Conservation (phyloP, 169 alveolate genomes). For the Cytauxzoon felis region DNA sequence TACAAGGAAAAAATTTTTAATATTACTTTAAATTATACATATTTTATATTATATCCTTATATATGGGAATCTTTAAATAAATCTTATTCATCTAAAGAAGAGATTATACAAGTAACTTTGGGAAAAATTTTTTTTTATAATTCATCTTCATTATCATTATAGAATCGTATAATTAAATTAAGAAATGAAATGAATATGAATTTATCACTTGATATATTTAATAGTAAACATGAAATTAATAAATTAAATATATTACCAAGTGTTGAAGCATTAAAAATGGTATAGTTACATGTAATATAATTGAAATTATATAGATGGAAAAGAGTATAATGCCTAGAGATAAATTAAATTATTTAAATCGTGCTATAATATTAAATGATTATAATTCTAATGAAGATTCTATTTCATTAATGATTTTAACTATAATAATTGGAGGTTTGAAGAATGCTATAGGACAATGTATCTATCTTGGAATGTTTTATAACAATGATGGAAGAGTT, state of each 20-base stretch:
- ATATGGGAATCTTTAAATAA: conserved; percentile 7
- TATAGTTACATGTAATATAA: not conserved
- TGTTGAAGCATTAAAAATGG: conserved; percentile 42
- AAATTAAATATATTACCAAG: conserved; percentile 42
- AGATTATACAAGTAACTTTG: conserved; percentile 34
- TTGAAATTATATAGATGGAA: conserved; percentile 19
- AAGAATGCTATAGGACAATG: conserved; percentile 27
- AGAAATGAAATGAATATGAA: conserved; percentile 57
- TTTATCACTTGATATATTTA: conserved; percentile 36
- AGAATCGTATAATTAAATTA: conserved; percentile 41
- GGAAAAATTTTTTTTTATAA: too few species aligned
- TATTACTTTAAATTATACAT: conserved; percentile 39
- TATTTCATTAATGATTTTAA: conserved; percentile 31
- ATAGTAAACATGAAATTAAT: conserved; percentile 28
- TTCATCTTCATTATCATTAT: not conserved
- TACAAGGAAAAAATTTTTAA: conserved; percentile 25
- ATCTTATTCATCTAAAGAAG: conserved; percentile 35
- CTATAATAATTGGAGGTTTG: conserved; percentile 52
- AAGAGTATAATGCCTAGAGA: conserved; percentile 14
- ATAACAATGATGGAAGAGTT: conserved; percentile 2
- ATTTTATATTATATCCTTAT: conserved; percentile 1
- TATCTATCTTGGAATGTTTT: conserved; percentile 31
- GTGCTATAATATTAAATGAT: conserved; percentile 35
- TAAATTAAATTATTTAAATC: conserved; percentile 22
- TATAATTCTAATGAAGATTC: conserved; percentile 32